Percentiles rank a stretch among this genome's conserved stretches.
phyloP scores from a whole-genome alignment of 345 rosid genomes.

The Aegle marmelos region DNA sequence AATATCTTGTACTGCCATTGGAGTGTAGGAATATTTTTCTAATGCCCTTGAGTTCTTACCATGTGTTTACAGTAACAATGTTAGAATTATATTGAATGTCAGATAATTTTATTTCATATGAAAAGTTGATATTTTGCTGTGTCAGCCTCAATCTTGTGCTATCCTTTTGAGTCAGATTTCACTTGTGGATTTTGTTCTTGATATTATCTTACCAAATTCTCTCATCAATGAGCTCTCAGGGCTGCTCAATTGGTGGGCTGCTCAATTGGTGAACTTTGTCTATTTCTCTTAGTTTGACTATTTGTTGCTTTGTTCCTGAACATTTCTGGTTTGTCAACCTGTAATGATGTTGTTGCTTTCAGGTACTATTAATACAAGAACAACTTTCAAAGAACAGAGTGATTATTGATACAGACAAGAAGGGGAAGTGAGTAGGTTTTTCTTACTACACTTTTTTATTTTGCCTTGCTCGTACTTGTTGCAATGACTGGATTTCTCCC shows the following conservation, averaged over 20 bases:
- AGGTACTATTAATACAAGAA: conserved; percentile 93
- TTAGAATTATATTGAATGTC: background rate
- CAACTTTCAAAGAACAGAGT: conserved; percentile 95
- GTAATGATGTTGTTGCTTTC: conserved; percentile 22
- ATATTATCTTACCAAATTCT: background rate
- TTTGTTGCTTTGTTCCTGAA: background rate
- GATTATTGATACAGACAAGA: conserved; percentile 85
- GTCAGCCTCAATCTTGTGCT: background rate
- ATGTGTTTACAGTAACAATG: background rate
- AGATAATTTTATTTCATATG: background rate
- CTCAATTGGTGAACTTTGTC: background rate
- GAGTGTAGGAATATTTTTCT: background rate
- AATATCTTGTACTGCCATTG: background rate
- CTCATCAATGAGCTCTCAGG: background rate
- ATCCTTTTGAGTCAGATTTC: background rate
- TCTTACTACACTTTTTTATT: background rate
- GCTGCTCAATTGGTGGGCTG: too few relatives aligned
- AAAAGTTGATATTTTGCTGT: background rate
- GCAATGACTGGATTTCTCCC: background rate
- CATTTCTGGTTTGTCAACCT: background rate
- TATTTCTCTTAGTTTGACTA: background rate
- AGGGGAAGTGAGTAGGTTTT: conserved; percentile 75
- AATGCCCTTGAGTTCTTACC: background rate
- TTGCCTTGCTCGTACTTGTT: background rate
- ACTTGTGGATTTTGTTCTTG: background rate